phyloP scores from a whole-genome alignment of 2,329 filamentous ascomycete genomes.

The Verticillium longisporum region DNA sequence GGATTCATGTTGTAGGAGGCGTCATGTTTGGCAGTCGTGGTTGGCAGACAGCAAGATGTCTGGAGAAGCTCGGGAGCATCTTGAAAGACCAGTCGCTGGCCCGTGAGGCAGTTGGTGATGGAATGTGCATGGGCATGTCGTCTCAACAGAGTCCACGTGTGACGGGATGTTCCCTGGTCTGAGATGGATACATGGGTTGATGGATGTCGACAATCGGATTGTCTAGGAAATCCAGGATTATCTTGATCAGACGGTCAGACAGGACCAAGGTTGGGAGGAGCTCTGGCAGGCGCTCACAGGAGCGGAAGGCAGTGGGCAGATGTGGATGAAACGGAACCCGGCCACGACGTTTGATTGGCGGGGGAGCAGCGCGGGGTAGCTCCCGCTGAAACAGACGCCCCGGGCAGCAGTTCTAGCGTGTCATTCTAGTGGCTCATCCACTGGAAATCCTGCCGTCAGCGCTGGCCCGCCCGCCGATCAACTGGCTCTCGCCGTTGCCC shows the following conservation, averaged over 20 bases:
- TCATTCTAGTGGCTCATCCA: background rate
- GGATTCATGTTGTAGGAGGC: no score
- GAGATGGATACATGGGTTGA: no score
- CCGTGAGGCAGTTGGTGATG: background rate
- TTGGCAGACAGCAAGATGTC: background rate
- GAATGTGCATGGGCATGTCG: background rate
- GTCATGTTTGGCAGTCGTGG: no score
- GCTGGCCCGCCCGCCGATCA: background rate
- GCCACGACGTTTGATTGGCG: background rate
- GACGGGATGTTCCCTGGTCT: conserved; percentile 1
- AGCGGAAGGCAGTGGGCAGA: background rate
- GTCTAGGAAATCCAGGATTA: background rate
- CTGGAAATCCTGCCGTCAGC: background rate
- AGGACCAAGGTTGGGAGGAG: background rate
- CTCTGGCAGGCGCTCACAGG: background rate
- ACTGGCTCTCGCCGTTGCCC: background rate
- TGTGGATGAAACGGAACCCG: background rate
- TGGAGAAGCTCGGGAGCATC: background rate
- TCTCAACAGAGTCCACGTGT: background rate
- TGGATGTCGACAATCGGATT: background rate
- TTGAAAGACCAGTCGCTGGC: background rate
- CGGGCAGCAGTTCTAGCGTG: background rate
- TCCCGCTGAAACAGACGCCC: background rate
- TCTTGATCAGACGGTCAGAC: background rate
- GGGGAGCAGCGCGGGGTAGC: background rate